Conservation (phyloP, 176 grass and related monocot species). For the Themeda triandra region DNA sequence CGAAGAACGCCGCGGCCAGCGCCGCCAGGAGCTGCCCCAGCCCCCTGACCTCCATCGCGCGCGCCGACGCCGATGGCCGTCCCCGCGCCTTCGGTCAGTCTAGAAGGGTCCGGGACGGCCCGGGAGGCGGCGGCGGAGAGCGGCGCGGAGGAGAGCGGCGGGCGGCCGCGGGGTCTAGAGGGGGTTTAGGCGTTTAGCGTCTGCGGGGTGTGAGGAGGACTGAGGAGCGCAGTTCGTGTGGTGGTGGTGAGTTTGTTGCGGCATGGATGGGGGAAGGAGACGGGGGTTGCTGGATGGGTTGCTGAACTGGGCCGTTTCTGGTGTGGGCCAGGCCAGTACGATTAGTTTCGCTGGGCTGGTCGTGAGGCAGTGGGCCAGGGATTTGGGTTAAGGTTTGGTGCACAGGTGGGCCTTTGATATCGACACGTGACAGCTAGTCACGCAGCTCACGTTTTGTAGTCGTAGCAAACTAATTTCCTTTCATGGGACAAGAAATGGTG, state of each 20-base stretch:
- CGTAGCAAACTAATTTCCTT: no score
- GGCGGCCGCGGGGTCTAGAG: neutral
- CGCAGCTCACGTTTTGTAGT: no score
- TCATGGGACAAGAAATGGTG: no score
- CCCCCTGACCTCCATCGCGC: slow-evolving; percentile 50
- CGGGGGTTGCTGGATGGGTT: neutral
- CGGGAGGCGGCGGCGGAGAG: neutral
- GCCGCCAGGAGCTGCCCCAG: slow-evolving; percentile 76
- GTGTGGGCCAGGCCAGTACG: neutral
- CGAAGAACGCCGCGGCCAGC: slow-evolving; percentile 70
- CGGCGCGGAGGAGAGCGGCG: neutral
- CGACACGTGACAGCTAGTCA: neutral
- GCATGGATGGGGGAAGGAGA: neutral
- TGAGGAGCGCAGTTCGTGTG: slow-evolving; percentile 24
- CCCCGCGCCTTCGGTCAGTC: neutral
- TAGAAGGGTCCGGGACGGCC: neutral
- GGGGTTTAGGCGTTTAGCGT: slow-evolving; percentile 21
- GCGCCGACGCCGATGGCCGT: neutral
- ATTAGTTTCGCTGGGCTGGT: neutral
- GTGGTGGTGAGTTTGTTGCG: slow-evolving; percentile 37
- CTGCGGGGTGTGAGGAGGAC: neutral
- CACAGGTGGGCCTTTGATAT: neutral
- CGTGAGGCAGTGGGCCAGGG: neutral
- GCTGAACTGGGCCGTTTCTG: slow-evolving; percentile 10
- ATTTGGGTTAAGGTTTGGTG: neutral